Percentiles rank a stretch among this genome's conserved stretches.
These are phyloP conservation scores for Phytopythium vexans DNA, from an alignment of 352 stramenopile species.

Conservation along the genomic window DNA sequence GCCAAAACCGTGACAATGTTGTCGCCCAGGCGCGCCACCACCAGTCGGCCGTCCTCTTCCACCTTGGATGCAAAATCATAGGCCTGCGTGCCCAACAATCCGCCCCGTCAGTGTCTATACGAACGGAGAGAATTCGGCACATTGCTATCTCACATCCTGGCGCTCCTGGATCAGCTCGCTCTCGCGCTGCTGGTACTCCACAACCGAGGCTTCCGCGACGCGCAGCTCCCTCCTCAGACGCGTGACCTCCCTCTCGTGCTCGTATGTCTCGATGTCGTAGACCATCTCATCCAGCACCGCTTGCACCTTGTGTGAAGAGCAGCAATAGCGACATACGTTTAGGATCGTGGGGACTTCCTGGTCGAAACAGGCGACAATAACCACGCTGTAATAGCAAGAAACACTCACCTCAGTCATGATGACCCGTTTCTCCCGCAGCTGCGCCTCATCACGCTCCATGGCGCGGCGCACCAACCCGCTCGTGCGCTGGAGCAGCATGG, in stretches of 20 bases:
- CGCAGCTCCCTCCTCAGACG: constrained; percentile 34
- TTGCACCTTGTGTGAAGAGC: constrained; percentile 42
- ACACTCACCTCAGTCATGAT: constrained; percentile 40
- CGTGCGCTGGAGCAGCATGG: constrained; percentile 34
- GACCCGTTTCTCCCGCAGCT: constrained; percentile 32
- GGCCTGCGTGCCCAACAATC: constrained; percentile 21
- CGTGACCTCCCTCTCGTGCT: constrained; percentile 49
- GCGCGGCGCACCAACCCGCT: constrained; percentile 25
- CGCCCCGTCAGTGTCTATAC: neutral
- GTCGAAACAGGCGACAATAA: no score
- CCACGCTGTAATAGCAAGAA: no score
- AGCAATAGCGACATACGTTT: neutral
- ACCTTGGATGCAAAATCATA: constrained; percentile 51
- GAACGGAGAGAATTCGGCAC: constrained; percentile 1
- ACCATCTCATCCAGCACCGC: constrained; percentile 77
- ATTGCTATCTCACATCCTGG: constrained; percentile 33
- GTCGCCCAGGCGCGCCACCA: constrained; percentile 41
- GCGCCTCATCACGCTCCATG: constrained; percentile 42
- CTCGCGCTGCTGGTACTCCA: constrained; percentile 58
- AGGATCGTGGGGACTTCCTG: no score
- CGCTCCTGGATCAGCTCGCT: constrained; percentile 56
- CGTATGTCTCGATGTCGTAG: constrained; percentile 74
- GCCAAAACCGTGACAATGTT: constrained; percentile 46
- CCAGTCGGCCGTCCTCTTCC: constrained; percentile 41
- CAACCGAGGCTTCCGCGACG: constrained; percentile 22